Percentiles rank a stretch among this genome's conserved stretches.
phyloP scores from a whole-genome alignment of 257 asterid species.

The Solanum clarkiae region DNA sequence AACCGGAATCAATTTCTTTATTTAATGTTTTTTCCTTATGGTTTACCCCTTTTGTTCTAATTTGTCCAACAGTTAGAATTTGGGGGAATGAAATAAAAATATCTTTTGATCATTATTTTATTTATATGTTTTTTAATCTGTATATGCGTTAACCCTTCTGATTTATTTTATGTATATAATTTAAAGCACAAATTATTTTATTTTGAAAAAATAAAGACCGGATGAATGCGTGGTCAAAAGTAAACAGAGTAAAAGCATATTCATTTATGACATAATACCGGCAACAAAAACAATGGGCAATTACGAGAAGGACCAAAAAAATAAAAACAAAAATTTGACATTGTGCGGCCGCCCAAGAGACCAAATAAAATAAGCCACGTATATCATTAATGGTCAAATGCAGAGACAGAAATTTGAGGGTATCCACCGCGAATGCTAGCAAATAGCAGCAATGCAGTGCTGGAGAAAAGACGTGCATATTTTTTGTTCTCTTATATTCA shows the following conservation, averaged over 20 bases:
- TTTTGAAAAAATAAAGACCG: too few relatives aligned
- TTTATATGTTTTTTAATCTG: too few relatives aligned
- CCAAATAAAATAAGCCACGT: slow-evolving; percentile 33
- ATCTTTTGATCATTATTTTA: too few relatives aligned
- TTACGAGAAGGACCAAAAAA: neutral
- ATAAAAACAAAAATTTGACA: neutral
- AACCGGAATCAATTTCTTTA: too few relatives aligned
- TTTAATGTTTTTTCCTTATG: too few relatives aligned
- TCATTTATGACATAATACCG: neutral
- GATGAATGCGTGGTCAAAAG: too few relatives aligned
- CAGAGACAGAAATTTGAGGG: slow-evolving; percentile 1
- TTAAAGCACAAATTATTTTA: too few relatives aligned
- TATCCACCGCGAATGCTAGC: slow-evolving; percentile 41
- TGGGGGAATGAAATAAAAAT: too few relatives aligned
- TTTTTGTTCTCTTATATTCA: neutral
- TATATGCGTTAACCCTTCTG: too few relatives aligned
- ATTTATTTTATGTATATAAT: too few relatives aligned
- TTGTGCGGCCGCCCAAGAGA: slow-evolving; percentile 18
- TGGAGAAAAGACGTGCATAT: neutral
- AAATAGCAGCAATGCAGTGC: slow-evolving; percentile 17
- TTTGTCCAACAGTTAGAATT: too few relatives aligned
- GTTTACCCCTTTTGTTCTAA: too few relatives aligned
- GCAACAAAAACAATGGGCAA: neutral
- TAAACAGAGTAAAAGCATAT: neutral
- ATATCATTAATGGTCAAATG: slow-evolving; percentile 1